Base-by-base conservation (phyloP, 2,329 filamentous ascomycete genomes). In the Fusarium dimerum region DNA sequence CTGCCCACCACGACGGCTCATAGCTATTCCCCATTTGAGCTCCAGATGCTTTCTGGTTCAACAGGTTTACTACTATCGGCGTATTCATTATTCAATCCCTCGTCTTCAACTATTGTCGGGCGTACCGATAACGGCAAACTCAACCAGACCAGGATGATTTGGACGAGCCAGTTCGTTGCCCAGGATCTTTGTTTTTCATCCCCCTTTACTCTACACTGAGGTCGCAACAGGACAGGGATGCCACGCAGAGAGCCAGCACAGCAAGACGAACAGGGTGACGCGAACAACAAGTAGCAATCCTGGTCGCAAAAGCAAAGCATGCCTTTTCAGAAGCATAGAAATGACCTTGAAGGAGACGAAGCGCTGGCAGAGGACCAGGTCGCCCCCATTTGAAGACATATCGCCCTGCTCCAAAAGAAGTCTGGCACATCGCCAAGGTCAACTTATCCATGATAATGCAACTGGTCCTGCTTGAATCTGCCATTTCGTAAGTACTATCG, bases 401-500 rank as follows among this genome's bases (percentile, higher is more conserved):
- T 26, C 5, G 20, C 7, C 20, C 20, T 26, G 20, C 7, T 26
- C 7, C 20, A 26, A 26, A 7, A 4, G 20, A 26, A 26, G 7
- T 7, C 20, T 26, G 20, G 32, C 32, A 36, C 32, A 36, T 12
- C 11, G 9, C 20, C 20, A 26, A 26, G 5, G 20, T 7, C 20
- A 26, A 26, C 20, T 7, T 26, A 26, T 26, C 20, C 20, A 26
- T 26, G 20, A 26, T 26, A 26, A 26, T 26, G 20, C 20, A 26
- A 26, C 20, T 26, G 20, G 20, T 26, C 20, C 20, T 26, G 20
- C 20, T 26, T 26, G 20, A 26, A 39, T 13, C 57, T 51, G 52
- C 54, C 56, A 60, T 5, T 8, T 17, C 39, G 13, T n/a, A 40
- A 40, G 39, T 40, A 13, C 39, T n/a, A 20, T 40, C 39, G 57